phyloP scores from a whole-genome alignment of 331 rosid genomes.

The Quercus lobata region DNA sequence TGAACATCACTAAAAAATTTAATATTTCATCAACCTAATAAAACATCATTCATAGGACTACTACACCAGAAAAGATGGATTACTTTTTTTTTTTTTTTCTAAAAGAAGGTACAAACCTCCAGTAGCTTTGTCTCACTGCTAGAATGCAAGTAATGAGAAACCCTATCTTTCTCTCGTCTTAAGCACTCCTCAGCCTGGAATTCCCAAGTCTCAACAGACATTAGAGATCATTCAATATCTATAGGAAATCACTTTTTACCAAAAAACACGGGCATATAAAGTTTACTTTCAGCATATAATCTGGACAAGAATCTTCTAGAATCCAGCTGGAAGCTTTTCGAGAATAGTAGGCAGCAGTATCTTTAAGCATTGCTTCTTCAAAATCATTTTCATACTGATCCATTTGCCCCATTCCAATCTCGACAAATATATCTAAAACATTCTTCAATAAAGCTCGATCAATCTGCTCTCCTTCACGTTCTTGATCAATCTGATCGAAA shows the following conservation, averaged over 20 bases:
- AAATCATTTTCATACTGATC: constrained; percentile 46
- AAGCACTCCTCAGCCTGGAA: constrained; percentile 75
- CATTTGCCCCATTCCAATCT: constrained; percentile 60
- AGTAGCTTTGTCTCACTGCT: constrained; percentile 74
- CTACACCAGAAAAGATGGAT: background rate
- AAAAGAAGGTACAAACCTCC: constrained; percentile 42
- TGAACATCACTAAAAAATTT: too few relatives aligned
- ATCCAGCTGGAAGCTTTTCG: constrained; percentile 49
- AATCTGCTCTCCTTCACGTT: constrained; percentile 92
- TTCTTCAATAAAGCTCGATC: constrained; percentile 82
- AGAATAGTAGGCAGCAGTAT: constrained; percentile 37
- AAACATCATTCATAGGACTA: background rate
- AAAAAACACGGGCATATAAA: background rate
- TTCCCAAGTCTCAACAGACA: background rate
- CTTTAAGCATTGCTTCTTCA: constrained; percentile 46
- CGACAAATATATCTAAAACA: constrained; percentile 85
- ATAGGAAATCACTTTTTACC: background rate
- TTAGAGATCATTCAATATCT: background rate
- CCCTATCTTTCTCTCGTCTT: constrained; percentile 77
- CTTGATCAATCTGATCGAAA: constrained; percentile 67
- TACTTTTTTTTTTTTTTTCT: background rate
- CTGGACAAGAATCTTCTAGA: constrained; percentile 45
- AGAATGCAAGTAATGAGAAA: constrained; percentile 57
- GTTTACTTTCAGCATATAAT: constrained; percentile 44
- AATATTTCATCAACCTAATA: background rate